A percentile compares a stretch with the other conserved stretches of the same genome.
Evolutionary conservation across 2,329 filamentous ascomycete genomes (phyloP).

Genomic region (Ilyonectria mors-panacis): DNA sequence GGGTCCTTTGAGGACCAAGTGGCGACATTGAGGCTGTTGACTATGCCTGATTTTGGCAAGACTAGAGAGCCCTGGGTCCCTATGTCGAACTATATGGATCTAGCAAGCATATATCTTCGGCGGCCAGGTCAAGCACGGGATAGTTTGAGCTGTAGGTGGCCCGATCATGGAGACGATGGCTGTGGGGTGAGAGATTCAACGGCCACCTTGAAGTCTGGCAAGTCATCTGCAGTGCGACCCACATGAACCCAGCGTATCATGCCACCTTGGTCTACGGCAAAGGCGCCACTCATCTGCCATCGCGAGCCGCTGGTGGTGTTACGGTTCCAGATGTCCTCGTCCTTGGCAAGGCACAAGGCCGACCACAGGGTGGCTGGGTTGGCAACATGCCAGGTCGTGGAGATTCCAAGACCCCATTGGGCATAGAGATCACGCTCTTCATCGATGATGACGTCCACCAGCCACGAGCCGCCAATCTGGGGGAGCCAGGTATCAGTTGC

Average conservation of each 20-base stretch:
- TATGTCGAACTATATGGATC: too few species aligned
- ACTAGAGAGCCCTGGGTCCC: too few species aligned
- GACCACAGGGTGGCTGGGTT: constrained; percentile 70
- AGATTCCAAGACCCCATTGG: constrained; percentile 75
- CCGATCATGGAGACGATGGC: constrained; percentile 9
- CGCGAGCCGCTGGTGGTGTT: constrained; percentile 75
- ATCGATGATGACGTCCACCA: constrained; percentile 73
- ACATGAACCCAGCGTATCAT: constrained; percentile 52
- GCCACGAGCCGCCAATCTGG: constrained; percentile 68
- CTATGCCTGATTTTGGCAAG: too few species aligned
- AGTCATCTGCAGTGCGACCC: constrained; percentile 49
- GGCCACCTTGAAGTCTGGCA: constrained; percentile 50
- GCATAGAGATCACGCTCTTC: constrained; percentile 72
- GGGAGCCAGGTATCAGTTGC: constrained; percentile 72
- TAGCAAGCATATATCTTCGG: too few species aligned
- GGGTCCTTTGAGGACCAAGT: too few species aligned
- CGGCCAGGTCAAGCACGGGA: too few species aligned
- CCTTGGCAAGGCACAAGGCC: constrained; percentile 70
- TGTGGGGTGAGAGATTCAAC: constrained; percentile 46
- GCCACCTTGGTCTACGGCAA: constrained; percentile 61
- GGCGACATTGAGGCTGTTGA: too few species aligned
- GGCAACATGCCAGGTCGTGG: constrained; percentile 74
- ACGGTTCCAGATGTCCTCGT: constrained; percentile 77
- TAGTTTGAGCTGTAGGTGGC: background rate
- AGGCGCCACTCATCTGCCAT: constrained; percentile 79